These are phyloP conservation scores for Didymella lethalis DNA, from an alignment of 2,329 filamentous ascomycete species.

Conservation along the genomic window DNA sequence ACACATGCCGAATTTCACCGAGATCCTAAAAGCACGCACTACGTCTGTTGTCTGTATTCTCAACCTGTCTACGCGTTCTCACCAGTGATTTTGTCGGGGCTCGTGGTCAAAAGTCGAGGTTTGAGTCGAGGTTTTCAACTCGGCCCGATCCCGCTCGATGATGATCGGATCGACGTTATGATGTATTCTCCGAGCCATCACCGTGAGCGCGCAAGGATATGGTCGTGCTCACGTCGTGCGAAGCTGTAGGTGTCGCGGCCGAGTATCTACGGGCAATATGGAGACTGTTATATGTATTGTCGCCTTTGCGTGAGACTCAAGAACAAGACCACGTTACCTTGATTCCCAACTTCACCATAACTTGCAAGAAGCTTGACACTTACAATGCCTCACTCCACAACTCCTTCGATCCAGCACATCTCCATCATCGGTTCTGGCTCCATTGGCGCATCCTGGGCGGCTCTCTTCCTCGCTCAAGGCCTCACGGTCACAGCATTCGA, in stretches of 20 bases:
- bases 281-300: not conserved
- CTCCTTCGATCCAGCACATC: conserved; percentile 22
- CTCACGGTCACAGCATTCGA: conserved; percentile 55
- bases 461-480: conserved; percentile 51
- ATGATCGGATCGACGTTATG: conserved; percentile 19
- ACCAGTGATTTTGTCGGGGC: not conserved
- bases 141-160: conserved; percentile 16
- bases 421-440: conserved; percentile 50
- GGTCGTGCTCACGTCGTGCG: conserved; percentile 7
- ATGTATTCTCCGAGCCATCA: conserved; percentile 22
- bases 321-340: not conserved
- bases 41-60: not conserved
- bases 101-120: conserved; percentile 1
- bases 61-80: not conserved
- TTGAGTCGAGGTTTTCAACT: conserved; percentile 11
- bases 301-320: not conserved
- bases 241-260: conserved; percentile 4
- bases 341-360: not conserved
- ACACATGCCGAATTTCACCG: conserved; percentile 13
- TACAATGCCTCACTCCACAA: conserved; percentile 15
- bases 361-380: not conserved
- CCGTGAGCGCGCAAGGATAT: conserved; percentile 2
- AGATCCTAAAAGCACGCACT: not conserved
- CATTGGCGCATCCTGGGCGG: conserved; percentile 55
- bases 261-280: not conserved